A percentile compares a stretch with the other conserved stretches of the same genome.
phyloP scores from a whole-genome alignment of 768 basidiomycete genomes.

The Dictyophora rubrovolvata region DNA sequence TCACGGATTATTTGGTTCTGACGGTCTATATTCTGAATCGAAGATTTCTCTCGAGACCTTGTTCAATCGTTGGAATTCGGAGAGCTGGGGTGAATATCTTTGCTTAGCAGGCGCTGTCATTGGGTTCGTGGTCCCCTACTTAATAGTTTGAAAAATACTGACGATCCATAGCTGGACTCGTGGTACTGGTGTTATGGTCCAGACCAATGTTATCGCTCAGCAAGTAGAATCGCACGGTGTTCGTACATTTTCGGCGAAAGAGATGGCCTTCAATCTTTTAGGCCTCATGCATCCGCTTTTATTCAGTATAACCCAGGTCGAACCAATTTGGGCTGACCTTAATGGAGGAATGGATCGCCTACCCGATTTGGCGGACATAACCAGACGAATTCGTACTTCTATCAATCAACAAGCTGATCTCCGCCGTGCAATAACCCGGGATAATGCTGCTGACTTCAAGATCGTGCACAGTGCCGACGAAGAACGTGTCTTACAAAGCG shows the following conservation, averaged over 20 bases:
- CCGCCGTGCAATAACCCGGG: slow-evolving; percentile 85
- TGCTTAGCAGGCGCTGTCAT: slow-evolving; percentile 98
- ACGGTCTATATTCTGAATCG: slow-evolving; percentile 95
- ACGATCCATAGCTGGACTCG: slow-evolving; percentile 72
- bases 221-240: slow-evolving; percentile 89
- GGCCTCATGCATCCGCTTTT: slow-evolving; percentile 98
- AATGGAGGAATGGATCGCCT: slow-evolving; percentile 98
- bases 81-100: slow-evolving; percentile 98
- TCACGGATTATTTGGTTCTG: slow-evolving; percentile 95
- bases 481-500: slow-evolving; percentile 84
- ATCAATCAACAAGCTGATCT: slow-evolving; percentile 84
- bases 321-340: slow-evolving; percentile 98
- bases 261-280: slow-evolving; percentile 99
- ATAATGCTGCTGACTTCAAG: slow-evolving; percentile 95
- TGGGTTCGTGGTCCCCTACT: slow-evolving; percentile 45
- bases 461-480: slow-evolving; percentile 81
- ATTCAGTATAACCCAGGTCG: slow-evolving; percentile 98
- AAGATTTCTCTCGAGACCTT: slow-evolving; percentile 97
- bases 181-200: slow-evolving; percentile 93
- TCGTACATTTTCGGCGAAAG: slow-evolving; percentile 97
- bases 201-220: slow-evolving; percentile 89
- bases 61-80: slow-evolving; percentile 96
- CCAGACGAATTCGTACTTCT: slow-evolving; percentile 70
- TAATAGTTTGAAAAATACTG: not conserved
- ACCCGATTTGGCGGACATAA: slow-evolving; percentile 88